phyloP scores from a whole-genome alignment of 306 rosid species.

The Lotus japonicus region DNA sequence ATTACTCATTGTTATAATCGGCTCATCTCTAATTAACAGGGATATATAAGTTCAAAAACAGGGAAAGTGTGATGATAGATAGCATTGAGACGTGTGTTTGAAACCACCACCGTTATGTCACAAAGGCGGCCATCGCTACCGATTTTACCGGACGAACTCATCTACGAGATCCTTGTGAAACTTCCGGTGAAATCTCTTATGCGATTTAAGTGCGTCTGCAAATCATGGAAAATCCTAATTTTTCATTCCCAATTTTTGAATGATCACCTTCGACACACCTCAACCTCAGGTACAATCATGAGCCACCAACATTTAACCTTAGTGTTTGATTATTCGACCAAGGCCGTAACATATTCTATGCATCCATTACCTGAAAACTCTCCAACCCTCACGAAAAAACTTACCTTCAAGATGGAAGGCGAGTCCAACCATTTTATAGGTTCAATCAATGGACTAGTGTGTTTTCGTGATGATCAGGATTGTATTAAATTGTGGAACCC shows the following conservation, averaged over 20 bases:
- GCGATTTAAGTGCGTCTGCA: constrained; percentile 2
- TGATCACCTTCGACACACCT: not conserved
- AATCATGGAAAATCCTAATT: constrained; percentile 20
- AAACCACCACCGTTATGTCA: too few species aligned
- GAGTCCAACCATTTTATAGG: not conserved
- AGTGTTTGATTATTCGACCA: too few species aligned
- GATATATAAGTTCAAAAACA: too few species aligned
- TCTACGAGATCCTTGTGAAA: not conserved
- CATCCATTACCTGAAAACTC: too few species aligned
- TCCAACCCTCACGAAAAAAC: not conserved
- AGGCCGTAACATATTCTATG: not conserved
- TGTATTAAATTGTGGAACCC: constrained; percentile 19
- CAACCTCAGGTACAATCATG: not conserved
- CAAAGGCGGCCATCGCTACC: too few species aligned
- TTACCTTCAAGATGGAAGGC: not conserved
- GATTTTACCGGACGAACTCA: too few species aligned
- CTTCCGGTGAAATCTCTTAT: constrained; percentile 4
- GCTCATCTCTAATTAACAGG: too few species aligned
- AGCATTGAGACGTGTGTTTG: too few species aligned
- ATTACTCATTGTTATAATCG: too few species aligned
- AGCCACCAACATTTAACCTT: not conserved
- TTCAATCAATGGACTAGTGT: constrained; percentile 16
- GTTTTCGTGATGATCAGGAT: not conserved
- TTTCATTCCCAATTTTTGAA: constrained; percentile 9
- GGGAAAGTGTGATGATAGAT: too few species aligned